phyloP scores from a whole-genome alignment of 176 grass and related monocot genomes.

The Ensete ventricosum region DNA sequence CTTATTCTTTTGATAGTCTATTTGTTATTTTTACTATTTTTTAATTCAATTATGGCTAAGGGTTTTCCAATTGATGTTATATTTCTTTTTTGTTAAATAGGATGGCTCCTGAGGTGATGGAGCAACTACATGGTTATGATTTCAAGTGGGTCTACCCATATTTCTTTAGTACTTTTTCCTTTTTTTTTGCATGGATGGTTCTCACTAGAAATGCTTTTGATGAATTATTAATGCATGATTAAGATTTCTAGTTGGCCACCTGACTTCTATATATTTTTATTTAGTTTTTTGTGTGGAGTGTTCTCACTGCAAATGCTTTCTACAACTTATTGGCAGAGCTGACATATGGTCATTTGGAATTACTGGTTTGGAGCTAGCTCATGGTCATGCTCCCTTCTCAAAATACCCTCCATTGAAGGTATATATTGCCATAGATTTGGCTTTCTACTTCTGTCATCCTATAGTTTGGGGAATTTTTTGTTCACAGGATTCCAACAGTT shows the following conservation, averaged over 20 bases:
- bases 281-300: not conserved
- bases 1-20: too few species aligned
- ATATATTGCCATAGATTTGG: constrained; percentile 6
- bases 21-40: not conserved
- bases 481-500: not conserved
- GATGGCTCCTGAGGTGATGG: constrained; percentile 99
- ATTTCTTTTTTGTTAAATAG: constrained; percentile 33
- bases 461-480: not conserved
- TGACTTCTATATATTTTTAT: not conserved
- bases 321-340: constrained; percentile 37
- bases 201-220: constrained; percentile 10
- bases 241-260: not conserved
- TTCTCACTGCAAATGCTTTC: not conserved
- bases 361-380: constrained; percentile 95
- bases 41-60: not conserved
- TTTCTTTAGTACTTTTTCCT: constrained; percentile 1
- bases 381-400: constrained; percentile 94
- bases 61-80: constrained; percentile 11
- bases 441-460: not conserved
- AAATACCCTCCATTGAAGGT: constrained; percentile 99
- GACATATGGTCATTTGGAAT: constrained; percentile 99
- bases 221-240: constrained; percentile 14
- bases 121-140: constrained; percentile 88
- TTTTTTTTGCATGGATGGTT: not conserved
- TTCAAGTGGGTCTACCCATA: constrained; percentile 58